These are phyloP conservation scores for Crithidia mellificae DNA, from an alignment of 208 protist species.

Conservation along the genomic window DNA sequence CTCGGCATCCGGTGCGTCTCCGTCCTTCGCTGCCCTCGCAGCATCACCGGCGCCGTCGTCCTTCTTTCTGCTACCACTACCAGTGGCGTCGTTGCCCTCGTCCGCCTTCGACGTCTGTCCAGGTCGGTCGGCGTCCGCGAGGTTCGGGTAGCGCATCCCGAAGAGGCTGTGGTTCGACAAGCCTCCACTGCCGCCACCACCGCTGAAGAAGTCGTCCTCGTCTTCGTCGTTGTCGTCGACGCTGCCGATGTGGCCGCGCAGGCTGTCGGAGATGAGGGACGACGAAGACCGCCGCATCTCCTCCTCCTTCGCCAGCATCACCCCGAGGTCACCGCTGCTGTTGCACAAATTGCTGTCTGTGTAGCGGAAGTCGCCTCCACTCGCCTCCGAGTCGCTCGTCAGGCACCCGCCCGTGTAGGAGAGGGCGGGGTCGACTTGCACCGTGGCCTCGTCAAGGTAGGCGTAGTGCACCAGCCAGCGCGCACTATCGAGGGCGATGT, in stretches of 20 bases:
- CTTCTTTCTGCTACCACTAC: not conserved
- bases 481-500: slow-evolving; percentile 63
- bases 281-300: slow-evolving; percentile 36
- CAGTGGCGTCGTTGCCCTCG: not conserved
- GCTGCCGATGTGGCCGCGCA: not conserved
- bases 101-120: not conserved
- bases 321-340: slow-evolving; percentile 67
- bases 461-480: slow-evolving; percentile 86
- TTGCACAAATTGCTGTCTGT: slow-evolving; percentile 51
- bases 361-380: slow-evolving; percentile 24
- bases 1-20: too few species aligned
- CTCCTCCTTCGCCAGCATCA: slow-evolving; percentile 63
- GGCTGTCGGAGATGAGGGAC: slow-evolving; percentile 21
- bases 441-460: slow-evolving; percentile 75
- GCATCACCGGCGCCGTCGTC: not conserved
- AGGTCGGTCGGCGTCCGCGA: slow-evolving; percentile 2
- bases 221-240: slow-evolving; percentile 25
- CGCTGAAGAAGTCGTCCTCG: slow-evolving; percentile 20
- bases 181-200: not conserved
- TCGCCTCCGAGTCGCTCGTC: slow-evolving; percentile 29
- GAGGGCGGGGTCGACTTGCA: slow-evolving; percentile 44
- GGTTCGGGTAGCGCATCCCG: slow-evolving; percentile 7
- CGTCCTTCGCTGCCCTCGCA: not conserved
- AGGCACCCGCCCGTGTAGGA: slow-evolving; percentile 17
- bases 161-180: slow-evolving; percentile 33